phyloP scores from a whole-genome alignment of 2,329 filamentous ascomycete genomes.

The Xylariaceae sp. region DNA sequence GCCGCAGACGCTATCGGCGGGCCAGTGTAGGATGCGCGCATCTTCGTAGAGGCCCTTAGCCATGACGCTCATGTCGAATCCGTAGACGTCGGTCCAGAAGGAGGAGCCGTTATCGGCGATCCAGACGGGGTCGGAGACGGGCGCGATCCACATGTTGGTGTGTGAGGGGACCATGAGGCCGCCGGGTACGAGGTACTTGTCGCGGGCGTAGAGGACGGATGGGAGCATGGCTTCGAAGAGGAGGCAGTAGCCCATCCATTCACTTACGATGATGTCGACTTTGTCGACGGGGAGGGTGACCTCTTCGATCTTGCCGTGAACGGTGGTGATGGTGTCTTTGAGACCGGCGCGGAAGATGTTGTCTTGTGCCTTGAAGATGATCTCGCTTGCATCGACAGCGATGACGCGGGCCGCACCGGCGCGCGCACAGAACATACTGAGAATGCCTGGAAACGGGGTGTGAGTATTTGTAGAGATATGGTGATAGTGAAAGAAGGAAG shows the following conservation, averaged over 20 bases:
- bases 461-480: background rate
- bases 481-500: background rate
- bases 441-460: constrained; percentile 54
- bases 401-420: constrained; percentile 83
- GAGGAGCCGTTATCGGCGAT: constrained; percentile 70
- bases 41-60: constrained; percentile 76
- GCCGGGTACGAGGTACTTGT: constrained; percentile 73
- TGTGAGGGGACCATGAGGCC: constrained; percentile 85
- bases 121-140: constrained; percentile 72
- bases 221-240: constrained; percentile 96
- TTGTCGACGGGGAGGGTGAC: constrained; percentile 69
- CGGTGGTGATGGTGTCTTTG: constrained; percentile 66
- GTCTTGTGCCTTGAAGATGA: constrained; percentile 79
- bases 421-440: constrained; percentile 91
- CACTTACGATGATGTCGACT: constrained; percentile 91
- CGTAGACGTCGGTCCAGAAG: constrained; percentile 91
- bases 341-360: constrained; percentile 80
- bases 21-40: constrained; percentile 69
- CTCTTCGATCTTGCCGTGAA: constrained; percentile 85
- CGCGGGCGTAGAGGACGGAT: constrained; percentile 81
- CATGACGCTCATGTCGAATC: constrained; percentile 91
- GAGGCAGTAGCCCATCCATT: constrained; percentile 97
- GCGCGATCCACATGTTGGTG: constrained; percentile 75
- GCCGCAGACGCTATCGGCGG: constrained; percentile 54
- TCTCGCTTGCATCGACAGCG: constrained; percentile 87